phyloP scores from a whole-genome alignment of 2,329 filamentous ascomycete species.

The Trichoderma atrobrunneum region DNA sequence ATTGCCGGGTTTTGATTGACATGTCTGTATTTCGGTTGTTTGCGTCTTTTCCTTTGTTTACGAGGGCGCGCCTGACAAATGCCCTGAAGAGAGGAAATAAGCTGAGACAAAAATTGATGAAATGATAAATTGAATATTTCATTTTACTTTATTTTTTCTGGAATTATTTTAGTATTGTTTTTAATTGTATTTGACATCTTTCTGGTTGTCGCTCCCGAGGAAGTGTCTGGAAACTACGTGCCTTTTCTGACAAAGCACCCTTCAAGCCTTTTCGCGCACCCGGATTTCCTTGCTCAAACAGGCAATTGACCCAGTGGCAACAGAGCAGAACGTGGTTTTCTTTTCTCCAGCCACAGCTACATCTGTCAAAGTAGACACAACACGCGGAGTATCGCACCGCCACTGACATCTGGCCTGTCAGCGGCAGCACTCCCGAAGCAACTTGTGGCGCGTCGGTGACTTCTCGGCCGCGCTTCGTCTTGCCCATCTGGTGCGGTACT shows the following conservation, averaged over 20 bases:
- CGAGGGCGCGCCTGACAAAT: neutral
- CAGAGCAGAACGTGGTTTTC: neutral
- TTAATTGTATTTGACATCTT: neutral
- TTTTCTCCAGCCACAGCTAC: neutral
- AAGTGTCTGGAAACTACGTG: neutral
- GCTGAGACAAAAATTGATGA: neutral
- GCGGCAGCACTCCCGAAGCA: neutral
- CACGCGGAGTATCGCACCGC: conserved; percentile 1
- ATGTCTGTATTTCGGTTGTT: neutral
- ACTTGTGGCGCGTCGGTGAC: neutral
- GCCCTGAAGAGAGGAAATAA: neutral
- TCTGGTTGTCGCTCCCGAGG: neutral
- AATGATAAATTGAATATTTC: neutral
- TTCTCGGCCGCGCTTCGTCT: neutral
- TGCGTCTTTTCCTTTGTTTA: neutral
- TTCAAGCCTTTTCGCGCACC: neutral
- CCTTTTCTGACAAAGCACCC: neutral
- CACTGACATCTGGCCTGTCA: neutral
- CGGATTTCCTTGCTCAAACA: neutral
- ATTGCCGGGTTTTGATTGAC: neutral
- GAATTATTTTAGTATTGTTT: neutral
- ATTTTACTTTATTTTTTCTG: neutral
- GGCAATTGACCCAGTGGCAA: neutral
- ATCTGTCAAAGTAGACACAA: neutral
- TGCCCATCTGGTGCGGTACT: neutral